Conservation (phyloP, 73 alveolate species). For the Stentor roeselii region DNA sequence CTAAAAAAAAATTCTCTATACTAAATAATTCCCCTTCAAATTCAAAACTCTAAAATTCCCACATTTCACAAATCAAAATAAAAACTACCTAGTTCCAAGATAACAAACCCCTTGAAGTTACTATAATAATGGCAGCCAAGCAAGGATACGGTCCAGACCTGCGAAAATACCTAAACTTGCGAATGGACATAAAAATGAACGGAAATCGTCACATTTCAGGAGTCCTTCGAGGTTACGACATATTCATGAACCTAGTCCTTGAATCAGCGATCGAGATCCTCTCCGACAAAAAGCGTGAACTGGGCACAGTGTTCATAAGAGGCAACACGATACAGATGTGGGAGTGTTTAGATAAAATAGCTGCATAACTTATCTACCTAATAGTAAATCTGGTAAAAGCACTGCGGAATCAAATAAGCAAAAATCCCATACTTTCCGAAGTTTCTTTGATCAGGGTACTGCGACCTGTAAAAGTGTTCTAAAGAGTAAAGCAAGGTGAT, state of each 20-base stretch:
- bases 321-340: constrained; percentile 88
- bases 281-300: constrained; percentile 62
- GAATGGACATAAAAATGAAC: constrained; percentile 61
- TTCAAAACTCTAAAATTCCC: too few species aligned
- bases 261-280: constrained; percentile 68
- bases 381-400: too few species aligned
- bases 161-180: constrained; percentile 51
- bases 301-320: constrained; percentile 87
- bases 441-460: too few species aligned
- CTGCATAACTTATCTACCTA: background rate
- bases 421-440: too few species aligned
- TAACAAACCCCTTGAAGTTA: too few species aligned
- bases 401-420: too few species aligned
- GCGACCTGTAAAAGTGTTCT: too few species aligned
- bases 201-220: constrained; percentile 76
- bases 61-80: too few species aligned
- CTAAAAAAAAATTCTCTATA: too few species aligned
- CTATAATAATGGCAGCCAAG: constrained; percentile 72
- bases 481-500: too few species aligned
- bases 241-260: constrained; percentile 83
- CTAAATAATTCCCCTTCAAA: too few species aligned
- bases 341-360: constrained; percentile 88
- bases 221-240: constrained; percentile 82
- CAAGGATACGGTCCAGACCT: constrained; percentile 73
- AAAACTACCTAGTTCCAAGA: too few species aligned